Base-by-base conservation (phyloP, 1,139 yeast genomes). In the Chernovozyma sophiae-reginae region DNA sequence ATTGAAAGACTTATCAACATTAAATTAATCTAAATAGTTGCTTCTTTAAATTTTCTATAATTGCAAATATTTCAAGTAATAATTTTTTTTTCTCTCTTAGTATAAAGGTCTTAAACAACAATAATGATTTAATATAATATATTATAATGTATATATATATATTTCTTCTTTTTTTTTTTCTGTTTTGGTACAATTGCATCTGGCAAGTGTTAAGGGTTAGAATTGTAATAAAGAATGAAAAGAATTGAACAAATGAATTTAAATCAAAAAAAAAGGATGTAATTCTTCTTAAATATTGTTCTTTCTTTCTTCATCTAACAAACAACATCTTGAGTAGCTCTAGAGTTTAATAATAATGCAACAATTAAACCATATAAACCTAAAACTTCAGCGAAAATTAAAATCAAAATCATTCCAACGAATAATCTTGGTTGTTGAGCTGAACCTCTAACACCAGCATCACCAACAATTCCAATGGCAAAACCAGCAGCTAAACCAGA, bases 391-490 rank as follows among this genome's bases (percentile, higher is more conserved):
- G 97, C 96, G 65, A 92, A 92, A 82, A 92, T 92, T 62, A 92
- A 81, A 60, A 92, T 92, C 68, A 90, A 79, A 56, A 90, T 92
- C 64, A 81, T 81, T 42, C 96, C 96, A 44, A 92, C 98, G 65
- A 92, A 92, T 51, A 92, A 75, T 64, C 97, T 80, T 48, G 97
- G 97, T 68, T 92, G 97, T 62, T 87, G 96, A 79, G 90, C 92
- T 51, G 83, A 81, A 56, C 90, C 95, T 62, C 98, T 83, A 38
- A 92, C 97, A 58, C 98, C 98, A 51, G 90, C 97, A 60, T 92
- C 98, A 49, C 99, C 99, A 37, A 92, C 99, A 46, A 92, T 89
- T 49, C 99, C 99, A 68, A 92, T 92, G 51, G 98, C 96, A 60
- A 86, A 92, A 40, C 99, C 99, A 46, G 96, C 90, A 42, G 97